Evolutionary conservation across 331 rosid species (phyloP).

Genomic region (Dryas integrifolia): DNA sequence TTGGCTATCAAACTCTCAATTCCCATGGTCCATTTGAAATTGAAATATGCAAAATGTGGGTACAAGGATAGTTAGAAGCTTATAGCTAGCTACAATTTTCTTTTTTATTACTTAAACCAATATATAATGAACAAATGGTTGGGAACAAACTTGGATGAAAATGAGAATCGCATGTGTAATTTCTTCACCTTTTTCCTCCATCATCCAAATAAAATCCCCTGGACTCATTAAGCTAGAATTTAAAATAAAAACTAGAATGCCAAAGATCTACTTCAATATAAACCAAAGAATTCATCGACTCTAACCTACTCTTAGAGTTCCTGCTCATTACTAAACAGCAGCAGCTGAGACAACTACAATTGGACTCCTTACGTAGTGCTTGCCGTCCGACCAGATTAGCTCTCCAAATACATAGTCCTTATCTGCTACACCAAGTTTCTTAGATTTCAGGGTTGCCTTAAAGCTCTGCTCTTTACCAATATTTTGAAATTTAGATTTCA

Average conservation of each 20-base stretch:
- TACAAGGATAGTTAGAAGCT: too few species aligned
- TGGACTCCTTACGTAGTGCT: constrained; percentile 46
- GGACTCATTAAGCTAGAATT: not conserved
- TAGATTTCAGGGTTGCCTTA: constrained; percentile 30
- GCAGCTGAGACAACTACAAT: constrained; percentile 36
- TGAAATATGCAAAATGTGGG: too few species aligned
- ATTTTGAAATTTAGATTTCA: constrained; percentile 17
- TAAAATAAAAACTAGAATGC: not conserved
- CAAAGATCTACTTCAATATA: not conserved
- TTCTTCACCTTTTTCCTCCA: not conserved
- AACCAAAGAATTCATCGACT: not conserved
- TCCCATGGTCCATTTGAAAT: too few species aligned
- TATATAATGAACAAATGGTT: not conserved
- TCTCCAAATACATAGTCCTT: constrained; percentile 22
- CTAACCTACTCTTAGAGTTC: not conserved
- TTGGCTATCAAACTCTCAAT: too few species aligned
- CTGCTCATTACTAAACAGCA: not conserved
- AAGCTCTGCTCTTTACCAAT: constrained; percentile 28
- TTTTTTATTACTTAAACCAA: too few species aligned
- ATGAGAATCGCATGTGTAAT: not conserved
- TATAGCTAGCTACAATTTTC: too few species aligned
- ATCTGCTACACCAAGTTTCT: constrained; percentile 9
- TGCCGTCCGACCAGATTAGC: constrained; percentile 37
- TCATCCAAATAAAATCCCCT: not conserved
- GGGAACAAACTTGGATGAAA: not conserved